These are phyloP conservation scores for Botrytis fragariae DNA, from an alignment of 2,329 filamentous ascomycete genomes.

Conservation along the genomic window DNA sequence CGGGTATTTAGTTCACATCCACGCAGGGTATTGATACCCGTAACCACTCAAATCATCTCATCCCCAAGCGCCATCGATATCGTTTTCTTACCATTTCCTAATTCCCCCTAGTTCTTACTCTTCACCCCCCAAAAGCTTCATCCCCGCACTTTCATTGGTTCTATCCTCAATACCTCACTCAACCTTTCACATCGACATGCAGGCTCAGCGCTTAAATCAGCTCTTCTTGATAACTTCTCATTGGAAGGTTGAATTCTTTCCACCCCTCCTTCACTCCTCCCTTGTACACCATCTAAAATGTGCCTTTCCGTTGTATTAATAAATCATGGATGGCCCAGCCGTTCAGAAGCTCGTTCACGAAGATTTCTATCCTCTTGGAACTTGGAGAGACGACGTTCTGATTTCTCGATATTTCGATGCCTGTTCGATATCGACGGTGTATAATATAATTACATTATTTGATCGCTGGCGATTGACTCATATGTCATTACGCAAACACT, in stretches of 20 bases:
- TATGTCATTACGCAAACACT: not conserved
- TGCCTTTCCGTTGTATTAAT: slow-evolving; percentile 17
- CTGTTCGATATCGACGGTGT: not conserved
- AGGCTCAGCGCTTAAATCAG: slow-evolving; percentile 7
- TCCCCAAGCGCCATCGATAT: not conserved
- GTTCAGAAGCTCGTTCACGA: not conserved
- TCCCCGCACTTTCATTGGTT: slow-evolving; percentile 13
- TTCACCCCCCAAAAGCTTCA: not conserved
- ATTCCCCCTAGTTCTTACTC: not conserved
- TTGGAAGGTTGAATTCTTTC: not conserved
- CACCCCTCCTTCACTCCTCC: slow-evolving; percentile 1
- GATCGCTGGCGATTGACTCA: slow-evolving; percentile 19
- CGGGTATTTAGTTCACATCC: not conserved
- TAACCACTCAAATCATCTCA: not conserved
- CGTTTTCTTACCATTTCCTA: not conserved
- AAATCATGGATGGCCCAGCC: slow-evolving; percentile 9
- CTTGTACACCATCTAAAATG: slow-evolving; percentile 1
- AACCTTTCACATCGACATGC: slow-evolving; percentile 7
- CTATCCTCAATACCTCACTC: not conserved
- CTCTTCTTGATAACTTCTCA: not conserved
- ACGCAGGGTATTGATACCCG: not conserved
- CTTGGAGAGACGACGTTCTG: not conserved
- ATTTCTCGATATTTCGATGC: not conserved
- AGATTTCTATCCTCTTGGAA: not conserved
- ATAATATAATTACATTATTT: not conserved